Evolutionary conservation across 306 rosid genomes (phyloP).

Genomic region (Pyrus communis): DNA sequence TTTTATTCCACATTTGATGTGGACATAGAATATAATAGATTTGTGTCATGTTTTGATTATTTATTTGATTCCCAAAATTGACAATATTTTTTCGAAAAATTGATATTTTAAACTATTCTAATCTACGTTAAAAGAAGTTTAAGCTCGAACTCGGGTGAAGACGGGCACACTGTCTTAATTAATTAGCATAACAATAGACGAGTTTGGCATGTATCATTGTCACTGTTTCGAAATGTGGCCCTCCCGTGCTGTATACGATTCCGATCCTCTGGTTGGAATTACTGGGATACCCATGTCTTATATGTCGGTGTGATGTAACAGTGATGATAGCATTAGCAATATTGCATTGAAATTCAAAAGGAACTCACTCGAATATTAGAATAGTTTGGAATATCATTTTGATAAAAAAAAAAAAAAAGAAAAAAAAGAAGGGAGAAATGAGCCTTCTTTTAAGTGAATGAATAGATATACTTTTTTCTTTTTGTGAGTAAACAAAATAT

Average conservation of each 20-base stretch:
- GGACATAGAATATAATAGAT: background rate
- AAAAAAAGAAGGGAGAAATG: too few species aligned
- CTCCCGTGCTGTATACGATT: background rate
- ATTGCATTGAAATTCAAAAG: background rate
- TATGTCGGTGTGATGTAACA: background rate
- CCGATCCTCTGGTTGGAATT: background rate
- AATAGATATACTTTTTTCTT: too few species aligned
- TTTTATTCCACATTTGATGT: background rate
- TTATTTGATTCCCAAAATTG: background rate
- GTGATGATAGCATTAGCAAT: background rate
- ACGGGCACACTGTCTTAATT: too few species aligned
- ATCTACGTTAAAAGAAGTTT: too few species aligned
- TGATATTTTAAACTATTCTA: background rate
- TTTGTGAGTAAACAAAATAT: too few species aligned
- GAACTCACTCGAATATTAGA: background rate
- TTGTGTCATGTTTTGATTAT: background rate
- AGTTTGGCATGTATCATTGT: background rate
- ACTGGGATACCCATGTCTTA: background rate
- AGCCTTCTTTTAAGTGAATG: background rate
- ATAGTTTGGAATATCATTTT: background rate
- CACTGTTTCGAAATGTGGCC: background rate
- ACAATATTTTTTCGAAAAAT: background rate
- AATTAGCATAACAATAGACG: background rate
- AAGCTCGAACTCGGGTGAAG: too few species aligned
- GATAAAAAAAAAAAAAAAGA: background rate